Conservation (phyloP, 2,329 filamentous ascomycete species). For the Cadophora luteo-olivacea region DNA sequence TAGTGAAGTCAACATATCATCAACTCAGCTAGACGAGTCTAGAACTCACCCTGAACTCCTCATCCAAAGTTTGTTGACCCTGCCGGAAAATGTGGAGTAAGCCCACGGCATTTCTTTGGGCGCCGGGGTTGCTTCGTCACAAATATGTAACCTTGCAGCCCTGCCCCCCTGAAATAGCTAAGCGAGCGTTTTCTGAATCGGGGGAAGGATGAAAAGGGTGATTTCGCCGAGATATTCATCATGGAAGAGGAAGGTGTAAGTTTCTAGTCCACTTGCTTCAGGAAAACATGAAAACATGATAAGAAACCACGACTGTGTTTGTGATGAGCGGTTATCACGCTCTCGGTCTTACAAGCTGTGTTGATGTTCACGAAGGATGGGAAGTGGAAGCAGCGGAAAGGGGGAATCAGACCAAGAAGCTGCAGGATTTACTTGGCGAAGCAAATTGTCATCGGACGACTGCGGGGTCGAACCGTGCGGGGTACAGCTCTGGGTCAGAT, state of each 20-base stretch:
- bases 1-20: neutral
- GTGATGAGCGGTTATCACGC: too few species aligned
- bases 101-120: neutral
- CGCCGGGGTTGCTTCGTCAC: constrained; percentile 6
- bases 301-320: neutral
- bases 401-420: neutral
- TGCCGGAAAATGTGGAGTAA: neutral
- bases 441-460: neutral
- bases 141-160: constrained; percentile 2
- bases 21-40: neutral
- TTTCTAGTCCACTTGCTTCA: neutral
- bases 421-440: neutral
- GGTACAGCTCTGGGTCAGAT: neutral
- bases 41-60: neutral
- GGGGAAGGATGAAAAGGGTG: neutral
- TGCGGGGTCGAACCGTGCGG: neutral
- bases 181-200: neutral
- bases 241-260: neutral
- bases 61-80: neutral
- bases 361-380: neutral
- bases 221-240: neutral
- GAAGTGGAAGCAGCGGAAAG: neutral
- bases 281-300: neutral
- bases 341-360: neutral
- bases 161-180: constrained; percentile 5